phyloP scores from a whole-genome alignment of 2,329 filamentous ascomycete genomes.

The Zymoseptoria tritici region DNA sequence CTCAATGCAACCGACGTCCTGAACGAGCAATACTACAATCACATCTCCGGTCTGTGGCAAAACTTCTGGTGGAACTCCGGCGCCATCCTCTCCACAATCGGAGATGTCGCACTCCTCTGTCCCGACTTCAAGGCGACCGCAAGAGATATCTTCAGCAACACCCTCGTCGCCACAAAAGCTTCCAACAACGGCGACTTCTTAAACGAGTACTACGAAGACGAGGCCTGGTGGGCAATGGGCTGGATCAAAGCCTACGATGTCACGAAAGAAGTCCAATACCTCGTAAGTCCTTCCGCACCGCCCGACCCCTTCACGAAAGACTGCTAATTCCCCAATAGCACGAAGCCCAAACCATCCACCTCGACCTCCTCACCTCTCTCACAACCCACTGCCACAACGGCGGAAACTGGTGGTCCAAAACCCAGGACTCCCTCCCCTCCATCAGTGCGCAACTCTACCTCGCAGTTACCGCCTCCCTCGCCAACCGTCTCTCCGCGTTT shows the following conservation, averaged over 20 bases:
- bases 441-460: conserved; percentile 52
- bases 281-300: conserved; percentile 35
- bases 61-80: conserved; percentile 69
- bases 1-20: conserved; percentile 11
- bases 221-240: conserved; percentile 46
- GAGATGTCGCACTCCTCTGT: conserved; percentile 43
- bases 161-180: conserved; percentile 23
- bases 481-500: conserved; percentile 37
- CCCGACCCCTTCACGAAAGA: conserved; percentile 29
- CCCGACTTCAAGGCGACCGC: conserved; percentile 30
- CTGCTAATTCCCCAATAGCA: conserved; percentile 38
- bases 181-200: conserved; percentile 28
- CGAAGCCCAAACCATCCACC: conserved; percentile 38
- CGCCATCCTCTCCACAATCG: conserved; percentile 57
- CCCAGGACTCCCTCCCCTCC: conserved; percentile 39
- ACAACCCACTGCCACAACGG: conserved; percentile 39
- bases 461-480: conserved; percentile 46
- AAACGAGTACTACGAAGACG: conserved; percentile 46
- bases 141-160: conserved; percentile 38
- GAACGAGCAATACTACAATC: conserved; percentile 10
- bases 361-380: conserved; percentile 43
- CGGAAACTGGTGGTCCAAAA: conserved; percentile 40
- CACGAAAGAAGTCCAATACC: conserved; percentile 37
- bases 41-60: background rate
- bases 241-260: conserved; percentile 48